phyloP scores from a whole-genome alignment of 768 basidiomycete species.

The Agrocybe chaxingu region DNA sequence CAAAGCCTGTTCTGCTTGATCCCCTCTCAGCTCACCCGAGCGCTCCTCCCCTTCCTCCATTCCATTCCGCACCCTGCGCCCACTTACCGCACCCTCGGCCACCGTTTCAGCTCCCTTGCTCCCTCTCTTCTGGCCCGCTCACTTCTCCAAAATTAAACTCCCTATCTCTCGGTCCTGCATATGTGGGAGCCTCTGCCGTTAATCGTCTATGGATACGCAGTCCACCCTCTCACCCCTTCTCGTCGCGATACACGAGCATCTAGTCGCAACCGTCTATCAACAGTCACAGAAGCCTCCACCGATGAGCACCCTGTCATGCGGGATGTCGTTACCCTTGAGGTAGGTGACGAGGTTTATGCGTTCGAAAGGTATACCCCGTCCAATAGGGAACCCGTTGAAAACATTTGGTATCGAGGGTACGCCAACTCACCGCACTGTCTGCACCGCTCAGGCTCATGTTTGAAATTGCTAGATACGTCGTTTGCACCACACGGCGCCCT shows the following conservation, averaged over 20 bases:
- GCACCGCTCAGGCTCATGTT: constrained; percentile 5
- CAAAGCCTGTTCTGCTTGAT: not conserved
- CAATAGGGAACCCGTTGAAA: constrained; percentile 66
- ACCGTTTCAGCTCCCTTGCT: not conserved
- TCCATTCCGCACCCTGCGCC: constrained; percentile 1
- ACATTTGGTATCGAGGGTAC: constrained; percentile 92
- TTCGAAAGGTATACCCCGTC: constrained; percentile 86
- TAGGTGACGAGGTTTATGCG: constrained; percentile 96
- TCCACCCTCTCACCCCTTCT: constrained; percentile 76
- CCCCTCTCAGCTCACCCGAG: constrained; percentile 1
- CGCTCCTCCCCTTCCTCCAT: constrained; percentile 5
- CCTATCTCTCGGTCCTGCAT: constrained; percentile 14
- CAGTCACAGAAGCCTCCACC: constrained; percentile 58
- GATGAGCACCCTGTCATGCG: constrained; percentile 64
- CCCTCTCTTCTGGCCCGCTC: constrained; percentile 1
- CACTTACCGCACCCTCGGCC: constrained; percentile 2
- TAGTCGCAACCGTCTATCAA: constrained; percentile 53
- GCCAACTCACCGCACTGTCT: constrained; percentile 28
- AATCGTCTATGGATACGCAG: constrained; percentile 89
- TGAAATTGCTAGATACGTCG: constrained; percentile 63
- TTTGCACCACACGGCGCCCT: constrained; percentile 75
- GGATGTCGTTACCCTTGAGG: constrained; percentile 83
- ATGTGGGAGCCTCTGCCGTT: constrained; percentile 56
- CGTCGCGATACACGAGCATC: constrained; percentile 69
- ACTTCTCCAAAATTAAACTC: not conserved